A percentile compares a stretch with the other conserved stretches of the same genome.
Evolutionary conservation across 352 stramenopile species (phyloP).

Genomic region (Albugo candida): DNA sequence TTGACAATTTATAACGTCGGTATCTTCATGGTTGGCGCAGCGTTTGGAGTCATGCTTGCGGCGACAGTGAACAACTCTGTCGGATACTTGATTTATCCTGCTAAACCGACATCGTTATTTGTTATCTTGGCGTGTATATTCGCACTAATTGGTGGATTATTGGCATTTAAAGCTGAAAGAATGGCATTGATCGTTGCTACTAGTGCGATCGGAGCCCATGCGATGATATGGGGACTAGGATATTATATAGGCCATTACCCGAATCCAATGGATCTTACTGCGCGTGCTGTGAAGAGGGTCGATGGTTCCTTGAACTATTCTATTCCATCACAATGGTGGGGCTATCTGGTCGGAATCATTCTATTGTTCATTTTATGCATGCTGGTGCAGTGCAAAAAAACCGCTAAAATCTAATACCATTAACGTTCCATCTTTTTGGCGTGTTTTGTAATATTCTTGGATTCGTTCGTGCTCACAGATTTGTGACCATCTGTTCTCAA

Average conservation of each 20-base stretch:
- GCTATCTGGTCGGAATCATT: slow-evolving; percentile 25
- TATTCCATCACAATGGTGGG: slow-evolving; percentile 40
- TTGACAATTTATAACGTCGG: slow-evolving; percentile 25
- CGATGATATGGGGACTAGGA: slow-evolving; percentile 32
- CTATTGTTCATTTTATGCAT: slow-evolving; percentile 37
- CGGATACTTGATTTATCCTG: slow-evolving; percentile 14
- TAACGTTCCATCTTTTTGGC: no score
- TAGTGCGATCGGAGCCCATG: slow-evolving; percentile 23
- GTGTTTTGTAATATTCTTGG: no score
- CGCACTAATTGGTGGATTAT: slow-evolving; percentile 17
- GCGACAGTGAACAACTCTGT: slow-evolving; percentile 12
- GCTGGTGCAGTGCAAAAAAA: slow-evolving; percentile 19
- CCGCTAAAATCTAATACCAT: neutral
- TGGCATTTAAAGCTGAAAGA: slow-evolving; percentile 38
- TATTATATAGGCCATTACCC: slow-evolving; percentile 46
- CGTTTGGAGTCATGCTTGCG: slow-evolving; percentile 26
- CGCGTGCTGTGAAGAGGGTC: slow-evolving; percentile 15
- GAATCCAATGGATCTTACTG: slow-evolving; percentile 24
- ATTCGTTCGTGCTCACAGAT: no score
- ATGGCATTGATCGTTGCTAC: slow-evolving; percentile 30
- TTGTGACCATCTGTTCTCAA: no score
- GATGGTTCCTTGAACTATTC: slow-evolving; percentile 27
- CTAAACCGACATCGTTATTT: slow-evolving; percentile 21
- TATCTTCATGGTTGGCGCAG: slow-evolving; percentile 34
- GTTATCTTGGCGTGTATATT: slow-evolving; percentile 23